Evolutionary conservation across 2,329 filamentous ascomycete species (phyloP).

Genomic region (Fusarium praegraminearum): DNA sequence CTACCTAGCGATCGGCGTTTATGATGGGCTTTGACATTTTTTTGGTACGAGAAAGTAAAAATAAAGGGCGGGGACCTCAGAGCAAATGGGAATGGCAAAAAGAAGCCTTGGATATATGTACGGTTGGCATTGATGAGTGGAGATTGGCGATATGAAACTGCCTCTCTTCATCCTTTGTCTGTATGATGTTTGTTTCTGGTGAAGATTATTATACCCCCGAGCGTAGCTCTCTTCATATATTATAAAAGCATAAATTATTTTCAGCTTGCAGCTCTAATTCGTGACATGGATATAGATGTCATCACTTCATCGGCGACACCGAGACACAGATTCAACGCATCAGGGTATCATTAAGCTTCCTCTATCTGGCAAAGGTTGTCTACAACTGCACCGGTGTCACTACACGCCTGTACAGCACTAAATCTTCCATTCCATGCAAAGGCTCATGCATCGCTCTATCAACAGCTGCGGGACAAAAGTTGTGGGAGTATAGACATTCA

Average conservation of each 20-base stretch:
- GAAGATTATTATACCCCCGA: constrained; percentile 59
- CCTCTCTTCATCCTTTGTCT: constrained; percentile 25
- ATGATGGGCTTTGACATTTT: constrained; percentile 11
- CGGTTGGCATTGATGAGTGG: constrained; percentile 31
- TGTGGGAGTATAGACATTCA: constrained; percentile 32
- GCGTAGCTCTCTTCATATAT: constrained; percentile 27
- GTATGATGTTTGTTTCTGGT: constrained; percentile 60
- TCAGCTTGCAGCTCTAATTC: background rate
- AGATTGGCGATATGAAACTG: constrained; percentile 40
- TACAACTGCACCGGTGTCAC: constrained; percentile 36
- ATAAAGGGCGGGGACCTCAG: constrained; percentile 48
- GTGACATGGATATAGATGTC: background rate
- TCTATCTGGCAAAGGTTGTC: constrained; percentile 47
- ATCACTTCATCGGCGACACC: background rate
- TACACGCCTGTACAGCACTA: constrained; percentile 30
- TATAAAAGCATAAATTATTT: constrained; percentile 20
- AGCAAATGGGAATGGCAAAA: constrained; percentile 46
- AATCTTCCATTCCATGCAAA: constrained; percentile 39
- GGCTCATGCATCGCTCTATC: constrained; percentile 33
- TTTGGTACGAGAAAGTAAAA: background rate
- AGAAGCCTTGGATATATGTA: constrained; percentile 33
- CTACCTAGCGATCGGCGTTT: constrained; percentile 48
- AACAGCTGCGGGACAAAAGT: constrained; percentile 21
- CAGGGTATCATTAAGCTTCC: constrained; percentile 57
- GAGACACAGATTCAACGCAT: constrained; percentile 43